phyloP scores from a whole-genome alignment of 2,329 filamentous ascomycete species.

The Polytolypa hystricis region DNA sequence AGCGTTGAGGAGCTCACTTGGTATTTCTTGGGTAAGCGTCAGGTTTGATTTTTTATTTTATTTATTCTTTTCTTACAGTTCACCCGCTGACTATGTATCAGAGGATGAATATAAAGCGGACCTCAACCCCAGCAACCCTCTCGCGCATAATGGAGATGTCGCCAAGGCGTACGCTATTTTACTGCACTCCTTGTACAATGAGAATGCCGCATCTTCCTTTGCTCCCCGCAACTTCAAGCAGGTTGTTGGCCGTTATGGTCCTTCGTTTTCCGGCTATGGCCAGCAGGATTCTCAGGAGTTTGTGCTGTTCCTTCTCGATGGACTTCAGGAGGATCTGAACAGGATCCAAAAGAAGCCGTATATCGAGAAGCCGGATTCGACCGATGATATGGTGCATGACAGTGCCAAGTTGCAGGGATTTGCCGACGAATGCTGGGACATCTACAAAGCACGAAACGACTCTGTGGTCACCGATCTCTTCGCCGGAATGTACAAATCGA shows the following conservation, averaged over 20 bases:
- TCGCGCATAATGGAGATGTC: conserved; percentile 76
- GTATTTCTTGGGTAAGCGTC: conserved; percentile 60
- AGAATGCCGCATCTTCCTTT: conserved; percentile 55
- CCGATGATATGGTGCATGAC: conserved; percentile 86
- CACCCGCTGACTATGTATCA: conserved; percentile 13
- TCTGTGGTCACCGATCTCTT: conserved; percentile 94
- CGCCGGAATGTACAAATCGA: conserved; percentile 97
- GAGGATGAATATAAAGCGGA: conserved; percentile 62
- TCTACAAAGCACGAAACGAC: conserved; percentile 84
- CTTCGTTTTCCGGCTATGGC: conserved; percentile 83
- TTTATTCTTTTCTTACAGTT: background rate
- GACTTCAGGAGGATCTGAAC: conserved; percentile 88
- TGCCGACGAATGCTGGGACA: conserved; percentile 80
- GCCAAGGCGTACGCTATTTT: conserved; percentile 73
- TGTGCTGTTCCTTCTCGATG: conserved; percentile 85
- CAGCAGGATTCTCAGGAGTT: conserved; percentile 98
- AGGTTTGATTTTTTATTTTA: background rate
- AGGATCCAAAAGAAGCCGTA: conserved; percentile 92
- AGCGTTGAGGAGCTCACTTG: conserved; percentile 87
- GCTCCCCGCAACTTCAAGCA: conserved; percentile 73
- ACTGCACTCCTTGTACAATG: conserved; percentile 66
- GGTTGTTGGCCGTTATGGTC: conserved; percentile 67
- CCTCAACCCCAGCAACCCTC: conserved; percentile 72
- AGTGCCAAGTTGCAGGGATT: conserved; percentile 69
- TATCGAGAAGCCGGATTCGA: conserved; percentile 93